phyloP scores from a whole-genome alignment of 192 early-diverging fungal genomes.

The Coemansia sp. region DNA sequence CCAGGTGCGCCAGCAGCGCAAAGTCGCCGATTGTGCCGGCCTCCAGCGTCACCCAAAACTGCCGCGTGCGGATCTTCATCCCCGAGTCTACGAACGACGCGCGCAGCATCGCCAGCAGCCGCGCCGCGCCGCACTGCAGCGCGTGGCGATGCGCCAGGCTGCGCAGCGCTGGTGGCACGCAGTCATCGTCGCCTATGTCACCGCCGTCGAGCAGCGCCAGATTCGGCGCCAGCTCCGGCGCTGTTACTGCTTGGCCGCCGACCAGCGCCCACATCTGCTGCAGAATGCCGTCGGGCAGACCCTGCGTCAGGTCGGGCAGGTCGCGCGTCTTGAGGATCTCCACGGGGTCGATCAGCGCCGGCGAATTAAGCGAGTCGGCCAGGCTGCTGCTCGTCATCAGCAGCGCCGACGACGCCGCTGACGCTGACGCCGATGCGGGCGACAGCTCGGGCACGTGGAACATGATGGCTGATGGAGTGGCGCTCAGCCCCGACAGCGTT shows the following conservation, averaged over 20 bases:
- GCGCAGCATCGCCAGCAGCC: constrained; percentile 31
- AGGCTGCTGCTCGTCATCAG: too few relatives aligned
- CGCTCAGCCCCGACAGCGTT: neutral
- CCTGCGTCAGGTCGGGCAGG: constrained; percentile 32
- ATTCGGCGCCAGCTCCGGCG: constrained; percentile 21
- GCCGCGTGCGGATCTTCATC: constrained; percentile 25
- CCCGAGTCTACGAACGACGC: constrained; percentile 27
- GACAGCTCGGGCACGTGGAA: constrained; percentile 22
- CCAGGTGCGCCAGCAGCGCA: constrained; percentile 43
- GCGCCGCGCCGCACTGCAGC: neutral
- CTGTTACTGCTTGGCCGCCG: neutral
- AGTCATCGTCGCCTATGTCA: neutral
- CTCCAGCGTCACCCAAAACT: constrained; percentile 48
- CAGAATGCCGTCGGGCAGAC: constrained; percentile 28
- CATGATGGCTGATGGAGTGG: constrained; percentile 4
- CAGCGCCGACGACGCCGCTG: neutral
- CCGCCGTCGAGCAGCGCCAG: constrained; percentile 17
- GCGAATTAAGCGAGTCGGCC: too few relatives aligned
- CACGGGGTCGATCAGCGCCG: constrained; percentile 28
- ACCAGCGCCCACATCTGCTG: constrained; percentile 36
- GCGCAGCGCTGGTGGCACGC: neutral
- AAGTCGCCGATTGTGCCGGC: constrained; percentile 35
- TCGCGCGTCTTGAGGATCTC: constrained; percentile 24
- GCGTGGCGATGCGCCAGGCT: constrained; percentile 15
- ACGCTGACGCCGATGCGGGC: too few relatives aligned